Evolutionary conservation across 371 early-diverging fungal genomes (phyloP).

Genomic region (Thermomucor indicae-seudaticae): DNA sequence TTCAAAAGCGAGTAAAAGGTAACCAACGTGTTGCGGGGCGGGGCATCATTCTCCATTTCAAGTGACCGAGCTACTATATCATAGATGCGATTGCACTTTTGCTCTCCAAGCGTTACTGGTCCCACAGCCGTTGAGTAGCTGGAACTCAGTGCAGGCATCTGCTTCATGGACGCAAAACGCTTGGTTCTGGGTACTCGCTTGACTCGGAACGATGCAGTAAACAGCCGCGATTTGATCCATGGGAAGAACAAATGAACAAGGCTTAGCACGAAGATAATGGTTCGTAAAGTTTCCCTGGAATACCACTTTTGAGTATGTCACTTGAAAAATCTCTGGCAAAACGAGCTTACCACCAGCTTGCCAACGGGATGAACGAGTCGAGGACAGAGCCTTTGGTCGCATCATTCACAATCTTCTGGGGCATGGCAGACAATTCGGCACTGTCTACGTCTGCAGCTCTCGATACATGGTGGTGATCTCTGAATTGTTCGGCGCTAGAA

Average conservation of each 20-base stretch:
- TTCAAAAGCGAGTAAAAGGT: constrained; percentile 5
- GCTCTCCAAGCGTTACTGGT: constrained; percentile 23
- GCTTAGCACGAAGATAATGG: constrained; percentile 24
- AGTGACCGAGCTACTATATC: constrained; percentile 18
- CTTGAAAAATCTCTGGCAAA: neutral
- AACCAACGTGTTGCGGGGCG: constrained; percentile 4
- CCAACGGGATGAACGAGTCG: constrained; percentile 18
- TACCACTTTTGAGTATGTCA: neutral
- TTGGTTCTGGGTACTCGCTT: constrained; percentile 24
- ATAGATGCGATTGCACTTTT: constrained; percentile 26
- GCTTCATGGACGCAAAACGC: constrained; percentile 6
- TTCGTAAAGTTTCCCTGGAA: constrained; percentile 21
- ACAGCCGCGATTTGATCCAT: constrained; percentile 14
- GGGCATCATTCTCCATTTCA: constrained; percentile 11
- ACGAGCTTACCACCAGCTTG: constrained; percentile 23
- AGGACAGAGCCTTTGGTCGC: constrained; percentile 1
- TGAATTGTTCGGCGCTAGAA: constrained; percentile 23
- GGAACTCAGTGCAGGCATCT: neutral
- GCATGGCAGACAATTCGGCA: too few species aligned
- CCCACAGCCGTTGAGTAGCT: neutral
- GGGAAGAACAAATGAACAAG: constrained; percentile 28
- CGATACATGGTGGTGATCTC: constrained; percentile 35
- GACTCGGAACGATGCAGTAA: constrained; percentile 19
- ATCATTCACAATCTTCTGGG: too few species aligned
- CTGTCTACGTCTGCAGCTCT: too few species aligned